A percentile compares a stretch with the other conserved stretches of the same genome.
Evolutionary conservation across 192 early-diverging fungal species (phyloP).

Genomic region (Entomortierella parvispora): DNA sequence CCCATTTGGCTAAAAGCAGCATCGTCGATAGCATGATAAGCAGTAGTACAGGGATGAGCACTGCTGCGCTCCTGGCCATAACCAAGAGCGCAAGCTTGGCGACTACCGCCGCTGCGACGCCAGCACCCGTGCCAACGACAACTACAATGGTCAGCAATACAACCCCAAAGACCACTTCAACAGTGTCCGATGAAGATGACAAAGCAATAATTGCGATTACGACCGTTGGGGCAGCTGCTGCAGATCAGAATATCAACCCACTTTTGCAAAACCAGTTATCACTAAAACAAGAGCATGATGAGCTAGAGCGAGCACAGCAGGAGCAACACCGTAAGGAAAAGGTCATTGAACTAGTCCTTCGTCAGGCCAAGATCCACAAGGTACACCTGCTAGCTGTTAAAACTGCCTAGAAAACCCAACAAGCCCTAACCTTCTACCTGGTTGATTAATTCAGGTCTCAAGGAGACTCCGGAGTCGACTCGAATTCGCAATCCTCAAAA

Average conservation of each 20-base stretch:
- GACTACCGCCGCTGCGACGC: not conserved
- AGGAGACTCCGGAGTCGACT: constrained; percentile 33
- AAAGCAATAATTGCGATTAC: not conserved
- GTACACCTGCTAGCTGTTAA: no score
- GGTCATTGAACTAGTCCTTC: constrained; percentile 23
- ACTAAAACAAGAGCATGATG: not conserved
- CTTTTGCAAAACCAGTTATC: not conserved
- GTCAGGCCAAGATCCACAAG: constrained; percentile 27
- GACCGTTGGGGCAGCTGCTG: not conserved
- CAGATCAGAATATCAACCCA: not conserved
- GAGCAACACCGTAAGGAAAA: constrained; percentile 18
- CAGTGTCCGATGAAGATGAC: not conserved
- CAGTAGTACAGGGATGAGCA: no score
- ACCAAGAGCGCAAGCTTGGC: no score
- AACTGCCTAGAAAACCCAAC: no score
- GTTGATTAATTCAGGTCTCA: constrained; percentile 16
- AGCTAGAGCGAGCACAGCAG: not conserved
- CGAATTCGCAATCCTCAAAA: constrained; percentile 41
- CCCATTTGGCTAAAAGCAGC: not conserved
- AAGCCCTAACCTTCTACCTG: no score
- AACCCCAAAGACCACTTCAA: not conserved
- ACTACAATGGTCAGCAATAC: not conserved
- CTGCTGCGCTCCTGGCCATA: no score
- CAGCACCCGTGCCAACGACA: no score
- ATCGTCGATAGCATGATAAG: no score